These are phyloP conservation scores for Cicer cuneatum DNA, from an alignment of 306 rosid species.

Conservation along the genomic window DNA sequence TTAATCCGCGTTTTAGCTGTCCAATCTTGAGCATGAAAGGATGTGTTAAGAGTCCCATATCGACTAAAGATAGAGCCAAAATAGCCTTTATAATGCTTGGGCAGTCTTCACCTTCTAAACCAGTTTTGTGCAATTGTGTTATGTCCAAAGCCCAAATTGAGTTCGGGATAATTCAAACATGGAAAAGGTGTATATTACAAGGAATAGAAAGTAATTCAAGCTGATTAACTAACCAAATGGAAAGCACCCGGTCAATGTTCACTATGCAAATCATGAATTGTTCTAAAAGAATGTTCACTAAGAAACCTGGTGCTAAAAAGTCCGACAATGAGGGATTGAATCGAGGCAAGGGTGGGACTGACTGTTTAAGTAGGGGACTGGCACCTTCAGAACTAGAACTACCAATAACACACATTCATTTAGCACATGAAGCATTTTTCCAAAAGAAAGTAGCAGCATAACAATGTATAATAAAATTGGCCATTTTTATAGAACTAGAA, in stretches of 20 bases:
- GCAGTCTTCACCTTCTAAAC: no score
- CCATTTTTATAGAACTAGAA: neutral
- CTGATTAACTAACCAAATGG: neutral
- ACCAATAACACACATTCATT: neutral
- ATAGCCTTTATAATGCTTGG: no score
- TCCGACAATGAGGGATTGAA: neutral
- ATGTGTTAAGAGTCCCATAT: no score
- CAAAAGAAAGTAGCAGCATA: slow-evolving; percentile 2
- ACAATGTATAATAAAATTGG: neutral
- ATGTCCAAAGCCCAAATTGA: no score
- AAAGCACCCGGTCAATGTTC: slow-evolving; percentile 5
- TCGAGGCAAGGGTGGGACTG: neutral
- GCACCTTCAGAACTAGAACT: slow-evolving; percentile 6
- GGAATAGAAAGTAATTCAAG: no score
- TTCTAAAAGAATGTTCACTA: neutral
- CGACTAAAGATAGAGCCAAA: no score
- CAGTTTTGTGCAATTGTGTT: no score
- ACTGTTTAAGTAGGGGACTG: neutral
- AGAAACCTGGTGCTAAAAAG: neutral
- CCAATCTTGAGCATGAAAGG: no score
- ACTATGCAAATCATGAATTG: slow-evolving; percentile 1
- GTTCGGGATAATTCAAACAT: no score
- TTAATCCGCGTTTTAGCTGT: no score
- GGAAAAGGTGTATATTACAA: no score
- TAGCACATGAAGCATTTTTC: slow-evolving; percentile 6